These are phyloP conservation scores for Tolypocladium inflatum DNA, from an alignment of 2,329 filamentous ascomycete species.

Conservation along the genomic window DNA sequence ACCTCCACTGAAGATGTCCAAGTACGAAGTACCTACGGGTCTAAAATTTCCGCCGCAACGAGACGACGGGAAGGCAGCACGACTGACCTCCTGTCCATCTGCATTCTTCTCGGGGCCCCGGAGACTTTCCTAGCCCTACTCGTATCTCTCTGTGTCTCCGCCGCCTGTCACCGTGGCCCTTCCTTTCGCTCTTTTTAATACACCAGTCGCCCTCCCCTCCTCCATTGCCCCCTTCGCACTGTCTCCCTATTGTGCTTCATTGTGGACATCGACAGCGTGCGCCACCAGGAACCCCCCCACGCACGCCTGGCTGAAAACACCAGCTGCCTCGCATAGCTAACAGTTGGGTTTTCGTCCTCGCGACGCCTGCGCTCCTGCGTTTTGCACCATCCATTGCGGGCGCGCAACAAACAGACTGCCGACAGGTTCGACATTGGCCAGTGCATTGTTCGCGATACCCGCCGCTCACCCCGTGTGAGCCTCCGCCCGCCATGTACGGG, in stretches of 20 bases:
- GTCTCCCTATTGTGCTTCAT: background rate
- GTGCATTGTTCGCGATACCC: background rate
- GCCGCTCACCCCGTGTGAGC: background rate
- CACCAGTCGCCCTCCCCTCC: background rate
- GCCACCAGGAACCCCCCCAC: background rate
- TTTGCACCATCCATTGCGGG: background rate
- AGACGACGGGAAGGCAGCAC: too few relatives aligned
- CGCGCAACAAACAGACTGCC: background rate
- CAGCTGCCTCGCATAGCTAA: background rate
- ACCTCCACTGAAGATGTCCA: too few relatives aligned
- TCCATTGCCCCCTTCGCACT: background rate
- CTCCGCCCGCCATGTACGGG: conserved; percentile 9
- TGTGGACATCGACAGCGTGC: background rate
- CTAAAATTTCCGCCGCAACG: too few relatives aligned
- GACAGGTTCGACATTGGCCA: background rate
- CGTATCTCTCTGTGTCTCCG: background rate
- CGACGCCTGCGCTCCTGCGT: background rate
- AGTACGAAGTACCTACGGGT: too few relatives aligned
- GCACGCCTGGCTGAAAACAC: background rate
- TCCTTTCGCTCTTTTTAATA: background rate
- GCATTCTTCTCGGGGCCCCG: background rate
- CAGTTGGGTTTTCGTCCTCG: background rate
- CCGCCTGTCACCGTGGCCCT: background rate
- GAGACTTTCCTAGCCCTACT: background rate
- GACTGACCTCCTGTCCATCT: too few relatives aligned